A percentile compares a stretch with the other conserved stretches of the same genome.
phyloP scores from a whole-genome alignment of 1,284 basidiomycete genomes.

The Fomitopsis betulina region DNA sequence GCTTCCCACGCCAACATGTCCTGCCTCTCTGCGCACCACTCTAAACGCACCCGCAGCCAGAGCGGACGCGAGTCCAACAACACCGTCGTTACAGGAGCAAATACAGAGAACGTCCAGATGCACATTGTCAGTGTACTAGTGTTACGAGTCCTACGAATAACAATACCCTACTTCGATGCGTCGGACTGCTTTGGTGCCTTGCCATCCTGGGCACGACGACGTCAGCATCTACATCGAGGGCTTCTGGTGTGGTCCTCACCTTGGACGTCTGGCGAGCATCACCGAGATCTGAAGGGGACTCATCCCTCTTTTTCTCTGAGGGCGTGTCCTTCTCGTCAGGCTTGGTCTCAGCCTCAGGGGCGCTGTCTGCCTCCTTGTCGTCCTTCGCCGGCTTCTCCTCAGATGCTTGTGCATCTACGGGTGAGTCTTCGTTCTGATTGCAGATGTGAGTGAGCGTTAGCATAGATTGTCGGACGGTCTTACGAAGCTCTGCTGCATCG shows the following conservation, averaged over 20 bases:
- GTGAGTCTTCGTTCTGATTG: constrained; percentile 11
- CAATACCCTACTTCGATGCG: background rate
- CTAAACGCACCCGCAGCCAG: background rate
- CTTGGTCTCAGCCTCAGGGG: constrained; percentile 17
- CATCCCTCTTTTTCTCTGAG: constrained; percentile 9
- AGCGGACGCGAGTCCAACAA: background rate
- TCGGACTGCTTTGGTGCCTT: constrained; percentile 19
- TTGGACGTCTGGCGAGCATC: constrained; percentile 13
- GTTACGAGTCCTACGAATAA: constrained; percentile 1
- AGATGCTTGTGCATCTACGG: constrained; percentile 14
- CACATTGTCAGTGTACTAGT: background rate
- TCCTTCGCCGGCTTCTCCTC: constrained; percentile 16
- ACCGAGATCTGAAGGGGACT: constrained; percentile 13
- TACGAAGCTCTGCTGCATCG: constrained; percentile 30
- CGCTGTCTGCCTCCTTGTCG: constrained; percentile 13
- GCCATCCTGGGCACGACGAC: constrained; percentile 11
- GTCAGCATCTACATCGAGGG: background rate
- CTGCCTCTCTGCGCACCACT: background rate
- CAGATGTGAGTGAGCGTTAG: background rate
- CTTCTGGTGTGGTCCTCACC: constrained; percentile 7
- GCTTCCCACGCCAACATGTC: background rate
- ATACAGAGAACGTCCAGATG: constrained; percentile 2
- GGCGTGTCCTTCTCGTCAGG: constrained; percentile 20
- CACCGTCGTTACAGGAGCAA: background rate
- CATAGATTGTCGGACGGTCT: background rate